Evolutionary conservation across 2,329 filamentous ascomycete genomes (phyloP).

Genomic region (Nemania sp.): DNA sequence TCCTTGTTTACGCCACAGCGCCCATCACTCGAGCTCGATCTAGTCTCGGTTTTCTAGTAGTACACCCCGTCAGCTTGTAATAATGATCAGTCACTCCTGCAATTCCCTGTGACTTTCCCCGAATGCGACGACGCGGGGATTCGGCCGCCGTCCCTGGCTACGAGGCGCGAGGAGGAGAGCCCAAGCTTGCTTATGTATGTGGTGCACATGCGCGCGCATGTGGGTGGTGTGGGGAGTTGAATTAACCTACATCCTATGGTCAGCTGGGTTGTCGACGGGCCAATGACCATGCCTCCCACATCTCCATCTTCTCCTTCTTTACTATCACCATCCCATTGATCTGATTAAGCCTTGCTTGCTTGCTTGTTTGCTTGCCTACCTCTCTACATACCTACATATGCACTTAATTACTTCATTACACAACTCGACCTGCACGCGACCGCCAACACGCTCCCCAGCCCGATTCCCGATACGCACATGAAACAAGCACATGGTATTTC

Average conservation of each 20-base stretch:
- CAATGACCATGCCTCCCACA: not conserved
- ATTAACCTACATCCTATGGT: slow-evolving; percentile 5
- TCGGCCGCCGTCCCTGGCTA: not conserved
- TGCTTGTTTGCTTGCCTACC: not conserved
- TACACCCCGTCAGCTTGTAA: not conserved
- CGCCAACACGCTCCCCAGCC: not conserved
- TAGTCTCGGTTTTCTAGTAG: not conserved
- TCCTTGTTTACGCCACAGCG: not conserved
- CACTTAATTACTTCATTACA: not conserved
- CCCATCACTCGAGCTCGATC: not conserved
- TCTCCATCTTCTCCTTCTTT: slow-evolving; percentile 2
- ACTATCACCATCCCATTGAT: not conserved
- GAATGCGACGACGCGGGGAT: not conserved
- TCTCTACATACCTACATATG: not conserved
- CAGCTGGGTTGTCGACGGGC: not conserved
- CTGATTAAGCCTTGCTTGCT: not conserved
- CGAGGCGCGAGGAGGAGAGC: not conserved
- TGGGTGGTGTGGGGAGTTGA: not conserved
- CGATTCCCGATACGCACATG: not conserved
- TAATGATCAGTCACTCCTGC: not conserved
- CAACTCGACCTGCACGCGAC: not conserved
- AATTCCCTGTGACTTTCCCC: not conserved
- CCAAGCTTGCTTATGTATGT: not conserved
- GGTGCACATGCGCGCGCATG: not conserved
- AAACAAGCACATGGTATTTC: not conserved